Evolutionary conservation across 1,284 basidiomycete genomes (phyloP), one percentile per base, ranked within the genome.

Genomic region (Puccinia brachypodii): DNA sequence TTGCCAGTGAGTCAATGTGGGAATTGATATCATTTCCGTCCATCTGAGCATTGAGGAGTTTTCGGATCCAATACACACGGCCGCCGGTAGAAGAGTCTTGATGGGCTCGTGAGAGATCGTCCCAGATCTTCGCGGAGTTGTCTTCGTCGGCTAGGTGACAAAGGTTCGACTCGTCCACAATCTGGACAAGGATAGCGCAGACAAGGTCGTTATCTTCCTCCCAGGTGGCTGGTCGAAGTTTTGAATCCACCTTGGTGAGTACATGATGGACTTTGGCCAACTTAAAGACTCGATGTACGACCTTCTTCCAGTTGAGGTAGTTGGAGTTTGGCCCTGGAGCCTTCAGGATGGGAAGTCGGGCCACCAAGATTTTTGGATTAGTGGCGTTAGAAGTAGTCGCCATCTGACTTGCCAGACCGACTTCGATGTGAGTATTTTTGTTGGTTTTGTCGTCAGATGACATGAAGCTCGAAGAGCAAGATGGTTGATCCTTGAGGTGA

Each of bases 71-170:
- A 31, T 73, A 73, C 33, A 73, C 50, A 13, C 42, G 14, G 25
- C 69, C 69, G 7, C 69, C 44, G 22, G 69, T 16, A 4, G 28
- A 42, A 8, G 69, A 73, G 33, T 73, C 69, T 33, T 73, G 69
- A 50, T 73, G 69, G 11, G 69, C 69, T 11, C 9, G 7, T n/a
- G 13, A 22, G 8, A 73, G 25, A 11, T 36, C 36, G n/a, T 73
- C 69, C 69, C 69, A 73, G 14, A 33, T 73, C 33, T 47, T 47
- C 8, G 38, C 38, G 14, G 69, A 36, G 25, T 42, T 11, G 11
- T 22, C 22, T 11, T 11, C 47, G 47, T 50, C 11, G 11, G 11
- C 11, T 11, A 50, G 11, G 47, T 50, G 22, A 22, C 47, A 50
- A 22, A 50, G 47, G 22, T 50, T 50, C 22, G 11, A 11, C 47